Evolutionary conservation across 495 filamentous ascomycete species (phyloP).

Genomic region (Lepraria neglecta): DNA sequence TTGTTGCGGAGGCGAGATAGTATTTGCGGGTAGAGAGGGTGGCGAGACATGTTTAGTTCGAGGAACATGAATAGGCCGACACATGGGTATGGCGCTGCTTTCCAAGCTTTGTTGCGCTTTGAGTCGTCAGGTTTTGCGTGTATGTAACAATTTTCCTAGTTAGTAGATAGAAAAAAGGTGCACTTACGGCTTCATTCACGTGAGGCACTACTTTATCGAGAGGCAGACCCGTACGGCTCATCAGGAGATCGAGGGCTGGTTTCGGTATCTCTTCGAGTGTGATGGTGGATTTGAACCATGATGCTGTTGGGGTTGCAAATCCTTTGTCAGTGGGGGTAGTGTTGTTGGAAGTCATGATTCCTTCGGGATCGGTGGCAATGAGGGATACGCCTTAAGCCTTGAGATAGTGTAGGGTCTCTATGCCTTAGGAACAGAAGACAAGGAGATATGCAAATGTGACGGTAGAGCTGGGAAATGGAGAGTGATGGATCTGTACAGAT

Average conservation of each 20-base stretch:
- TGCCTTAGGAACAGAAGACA: no score
- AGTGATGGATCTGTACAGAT: no score
- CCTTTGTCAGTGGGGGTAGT: not conserved
- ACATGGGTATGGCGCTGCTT: not conserved
- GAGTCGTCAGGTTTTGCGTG: not conserved
- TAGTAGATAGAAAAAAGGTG: not conserved
- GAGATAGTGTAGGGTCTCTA: no score
- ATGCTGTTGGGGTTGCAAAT: not conserved
- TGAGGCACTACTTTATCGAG: not conserved
- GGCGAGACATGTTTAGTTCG: not conserved
- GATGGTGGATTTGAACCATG: not conserved
- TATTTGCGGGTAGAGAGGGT: not conserved
- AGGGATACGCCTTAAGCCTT: not conserved
- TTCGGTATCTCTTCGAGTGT: not conserved
- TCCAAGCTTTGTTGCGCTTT: not conserved
- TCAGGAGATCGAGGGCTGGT: not conserved
- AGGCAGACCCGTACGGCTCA: not conserved
- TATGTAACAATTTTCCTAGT: no score
- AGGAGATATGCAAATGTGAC: no score
- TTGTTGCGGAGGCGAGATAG: not conserved
- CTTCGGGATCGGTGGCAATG: no score
- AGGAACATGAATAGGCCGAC: conserved; percentile 4
- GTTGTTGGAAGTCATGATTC: not conserved
- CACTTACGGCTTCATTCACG: not conserved
- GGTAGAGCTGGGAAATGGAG: no score